Percentiles rank a stretch among this genome's conserved stretches.
Conservation (phyloP, 1,284 basidiomycete genomes). For the Polyporus tsugae region DNA sequence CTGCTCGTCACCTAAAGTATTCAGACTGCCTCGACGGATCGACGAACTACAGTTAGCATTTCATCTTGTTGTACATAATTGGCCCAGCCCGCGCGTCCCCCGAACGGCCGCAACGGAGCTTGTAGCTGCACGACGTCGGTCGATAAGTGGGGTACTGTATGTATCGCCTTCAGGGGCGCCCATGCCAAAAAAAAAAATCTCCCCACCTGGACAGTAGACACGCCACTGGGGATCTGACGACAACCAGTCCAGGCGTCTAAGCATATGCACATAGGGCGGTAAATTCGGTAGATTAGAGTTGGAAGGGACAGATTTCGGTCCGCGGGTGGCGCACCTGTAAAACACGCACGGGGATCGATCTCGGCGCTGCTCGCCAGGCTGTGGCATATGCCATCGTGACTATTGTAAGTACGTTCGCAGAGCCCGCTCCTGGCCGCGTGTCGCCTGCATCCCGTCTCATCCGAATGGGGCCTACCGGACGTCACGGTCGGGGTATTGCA, state of each 20-base stretch:
- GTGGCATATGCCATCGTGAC: too few species aligned
- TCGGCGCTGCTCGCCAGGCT: neutral
- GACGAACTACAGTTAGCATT: too few species aligned
- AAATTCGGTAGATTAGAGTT: neutral
- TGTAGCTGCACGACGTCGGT: too few species aligned
- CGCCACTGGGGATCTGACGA: neutral
- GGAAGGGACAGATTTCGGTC: neutral
- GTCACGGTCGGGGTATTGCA: too few species aligned
- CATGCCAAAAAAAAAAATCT: neutral
- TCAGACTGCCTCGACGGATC: too few species aligned
- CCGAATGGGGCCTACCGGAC: too few species aligned
- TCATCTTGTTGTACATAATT: neutral
- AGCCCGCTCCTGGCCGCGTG: neutral
- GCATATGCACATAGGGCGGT: neutral
- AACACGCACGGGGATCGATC: neutral
- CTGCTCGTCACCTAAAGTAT: too few species aligned
- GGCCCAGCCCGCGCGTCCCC: neutral
- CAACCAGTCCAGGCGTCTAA: neutral
- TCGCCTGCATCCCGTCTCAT: neutral
- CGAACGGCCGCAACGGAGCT: neutral
- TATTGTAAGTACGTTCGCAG: neutral
- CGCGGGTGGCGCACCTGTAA: slow-evolving; percentile 1
- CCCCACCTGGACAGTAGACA: neutral
- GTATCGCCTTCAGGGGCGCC: neutral
- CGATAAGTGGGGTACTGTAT: neutral